Conservation (phyloP, 2,329 filamentous ascomycete genomes). For the Claviceps humidiphila region DNA sequence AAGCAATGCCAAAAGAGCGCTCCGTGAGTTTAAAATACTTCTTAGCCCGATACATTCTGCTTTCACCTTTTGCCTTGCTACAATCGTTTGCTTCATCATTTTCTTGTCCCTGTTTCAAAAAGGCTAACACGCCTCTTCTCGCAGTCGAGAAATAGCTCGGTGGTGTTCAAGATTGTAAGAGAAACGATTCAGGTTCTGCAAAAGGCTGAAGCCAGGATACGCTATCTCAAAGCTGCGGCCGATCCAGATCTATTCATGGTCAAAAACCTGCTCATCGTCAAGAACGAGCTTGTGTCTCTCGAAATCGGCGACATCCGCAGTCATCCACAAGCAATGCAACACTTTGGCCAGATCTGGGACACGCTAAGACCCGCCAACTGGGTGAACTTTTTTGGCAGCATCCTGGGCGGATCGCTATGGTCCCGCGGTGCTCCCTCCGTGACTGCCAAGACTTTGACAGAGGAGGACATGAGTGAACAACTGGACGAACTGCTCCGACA, state of each 20-base stretch:
- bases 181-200: slow-evolving; percentile 78
- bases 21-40: slow-evolving; percentile 31
- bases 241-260: slow-evolving; percentile 88
- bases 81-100: background rate
- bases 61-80: no score
- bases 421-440: slow-evolving; percentile 23
- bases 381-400: slow-evolving; percentile 44
- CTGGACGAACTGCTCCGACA: slow-evolving; percentile 49
- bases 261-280: slow-evolving; percentile 85
- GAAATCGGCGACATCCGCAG: slow-evolving; percentile 66
- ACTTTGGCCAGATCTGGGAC: slow-evolving; percentile 53
- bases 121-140: background rate
- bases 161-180: slow-evolving; percentile 63
- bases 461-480: slow-evolving; percentile 50
- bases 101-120: background rate
- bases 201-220: slow-evolving; percentile 59
- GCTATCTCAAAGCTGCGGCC: slow-evolving; percentile 42
- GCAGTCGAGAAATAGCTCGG: slow-evolving; percentile 34
- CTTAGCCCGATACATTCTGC: no score
- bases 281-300: slow-evolving; percentile 90
- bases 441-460: slow-evolving; percentile 26
- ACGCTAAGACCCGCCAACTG: slow-evolving; percentile 44
- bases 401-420: slow-evolving; percentile 43
- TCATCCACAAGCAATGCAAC: slow-evolving; percentile 36
- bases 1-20: slow-evolving; percentile 50